phyloP scores from a whole-genome alignment of 179 eudicot genomes.

The Beta corolliflora region DNA sequence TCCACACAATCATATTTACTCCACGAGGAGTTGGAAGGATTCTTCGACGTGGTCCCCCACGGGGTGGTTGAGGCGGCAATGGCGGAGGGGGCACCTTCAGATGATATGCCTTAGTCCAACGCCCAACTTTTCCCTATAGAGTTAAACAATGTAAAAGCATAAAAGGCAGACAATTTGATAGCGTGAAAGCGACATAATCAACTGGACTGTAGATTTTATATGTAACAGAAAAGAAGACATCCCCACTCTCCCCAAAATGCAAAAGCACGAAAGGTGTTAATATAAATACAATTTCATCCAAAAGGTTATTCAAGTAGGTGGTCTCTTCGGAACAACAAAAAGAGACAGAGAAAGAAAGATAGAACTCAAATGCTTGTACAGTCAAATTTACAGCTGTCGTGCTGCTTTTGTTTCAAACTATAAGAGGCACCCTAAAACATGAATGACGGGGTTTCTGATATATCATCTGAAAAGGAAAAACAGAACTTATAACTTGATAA shows the following conservation, averaged over 20 bases:
- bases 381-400: background rate
- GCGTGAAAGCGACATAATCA: background rate
- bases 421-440: background rate
- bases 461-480: background rate
- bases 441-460: background rate
- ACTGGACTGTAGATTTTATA: too few species aligned
- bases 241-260: too few species aligned
- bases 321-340: too few species aligned
- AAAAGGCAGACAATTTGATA: background rate
- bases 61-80: slow-evolving; percentile 88
- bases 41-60: slow-evolving; percentile 97
- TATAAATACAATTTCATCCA: background rate
- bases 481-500: slow-evolving; percentile 16
- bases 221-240: too few species aligned
- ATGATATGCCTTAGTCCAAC: slow-evolving; percentile 91
- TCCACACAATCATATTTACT: slow-evolving; percentile 96
- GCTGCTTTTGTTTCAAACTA: background rate
- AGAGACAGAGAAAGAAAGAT: background rate
- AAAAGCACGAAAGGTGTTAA: too few species aligned
- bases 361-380: background rate
- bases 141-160: background rate
- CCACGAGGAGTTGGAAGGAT: slow-evolving; percentile 97
- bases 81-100: slow-evolving; percentile 97
- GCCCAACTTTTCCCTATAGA: slow-evolving; percentile 70
- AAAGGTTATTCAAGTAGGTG: background rate